Conservation (phyloP, 768 basidiomycete species). For the Termitomyces eurrhizus region DNA sequence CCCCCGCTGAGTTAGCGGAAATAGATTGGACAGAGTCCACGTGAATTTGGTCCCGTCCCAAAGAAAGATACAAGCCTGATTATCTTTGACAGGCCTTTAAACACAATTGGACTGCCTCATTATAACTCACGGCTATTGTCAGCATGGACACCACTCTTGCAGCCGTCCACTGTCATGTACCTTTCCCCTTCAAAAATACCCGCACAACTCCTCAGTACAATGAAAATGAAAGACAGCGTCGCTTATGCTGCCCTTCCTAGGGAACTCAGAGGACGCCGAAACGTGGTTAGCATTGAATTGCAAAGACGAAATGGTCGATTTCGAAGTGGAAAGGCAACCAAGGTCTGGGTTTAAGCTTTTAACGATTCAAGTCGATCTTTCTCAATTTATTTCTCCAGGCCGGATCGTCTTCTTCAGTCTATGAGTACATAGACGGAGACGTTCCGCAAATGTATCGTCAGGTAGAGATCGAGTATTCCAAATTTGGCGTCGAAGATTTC, state of each 20-base stretch:
- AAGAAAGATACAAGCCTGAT: background rate
- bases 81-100: constrained; percentile 63
- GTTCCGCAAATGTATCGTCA: constrained; percentile 83
- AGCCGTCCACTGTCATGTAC: constrained; percentile 39
- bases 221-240: constrained; percentile 86
- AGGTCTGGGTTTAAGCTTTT: constrained; percentile 35
- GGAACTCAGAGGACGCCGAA: constrained; percentile 80
- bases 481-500: constrained; percentile 98
- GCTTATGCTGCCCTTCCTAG: constrained; percentile 87
- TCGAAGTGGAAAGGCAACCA: constrained; percentile 69
- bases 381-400: constrained; percentile 27
- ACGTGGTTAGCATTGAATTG: constrained; percentile 57
- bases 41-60: constrained; percentile 38
- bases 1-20: constrained; percentile 59
- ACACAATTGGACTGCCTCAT: constrained; percentile 83
- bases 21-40: constrained; percentile 83
- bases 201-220: constrained; percentile 64
- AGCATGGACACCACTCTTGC: constrained; percentile 49
- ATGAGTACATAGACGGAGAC: constrained; percentile 50
- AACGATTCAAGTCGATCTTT: background rate
- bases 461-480: constrained; percentile 97
- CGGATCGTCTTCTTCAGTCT: constrained; percentile 49
- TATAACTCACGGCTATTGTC: constrained; percentile 78
- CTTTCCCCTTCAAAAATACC: constrained; percentile 81
- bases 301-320: constrained; percentile 68